Conservation (phyloP, 495 filamentous ascomycete species). For the Sordaria brevicollis region DNA sequence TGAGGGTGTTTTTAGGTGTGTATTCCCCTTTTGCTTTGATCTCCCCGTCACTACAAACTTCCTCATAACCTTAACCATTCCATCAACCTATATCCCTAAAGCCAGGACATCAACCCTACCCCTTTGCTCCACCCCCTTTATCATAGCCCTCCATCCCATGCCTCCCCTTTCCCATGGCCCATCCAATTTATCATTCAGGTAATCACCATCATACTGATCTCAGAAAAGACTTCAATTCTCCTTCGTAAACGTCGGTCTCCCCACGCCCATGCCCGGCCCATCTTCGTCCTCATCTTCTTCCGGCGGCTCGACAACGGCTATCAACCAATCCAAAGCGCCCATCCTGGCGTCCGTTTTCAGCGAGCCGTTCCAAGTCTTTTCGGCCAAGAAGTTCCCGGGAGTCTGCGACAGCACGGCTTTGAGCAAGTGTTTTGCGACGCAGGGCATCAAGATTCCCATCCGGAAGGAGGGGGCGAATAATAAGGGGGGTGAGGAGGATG, state of each 20-base stretch:
- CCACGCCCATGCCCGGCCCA: constrained; percentile 12
- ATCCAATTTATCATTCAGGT: too few relatives aligned
- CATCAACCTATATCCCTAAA: constrained; percentile 5
- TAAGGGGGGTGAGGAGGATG: constrained; percentile 52
- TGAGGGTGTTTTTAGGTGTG: constrained; percentile 82
- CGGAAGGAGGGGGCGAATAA: constrained; percentile 70
- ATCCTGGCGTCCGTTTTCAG: constrained; percentile 84
- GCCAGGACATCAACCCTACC: too few relatives aligned
- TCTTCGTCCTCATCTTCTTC: constrained; percentile 14
- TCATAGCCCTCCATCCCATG: neutral
- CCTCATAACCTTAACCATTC: neutral
- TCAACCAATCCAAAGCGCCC: constrained; percentile 73
- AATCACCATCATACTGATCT: too few relatives aligned
- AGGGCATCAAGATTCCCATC: constrained; percentile 96
- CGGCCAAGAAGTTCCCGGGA: constrained; percentile 95
- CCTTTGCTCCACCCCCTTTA: neutral
- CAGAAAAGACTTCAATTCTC: constrained; percentile 40
- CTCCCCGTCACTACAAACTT: too few relatives aligned
- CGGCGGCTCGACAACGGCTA: constrained; percentile 19
- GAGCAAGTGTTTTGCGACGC: constrained; percentile 86
- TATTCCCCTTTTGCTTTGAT: neutral
- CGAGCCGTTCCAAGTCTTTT: constrained; percentile 86
- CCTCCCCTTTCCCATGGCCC: neutral
- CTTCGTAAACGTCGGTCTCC: constrained; percentile 72
- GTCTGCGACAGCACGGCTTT: constrained; percentile 91